Base-by-base conservation (phyloP, 768 basidiomycete species). In the Suillus decipiens region DNA sequence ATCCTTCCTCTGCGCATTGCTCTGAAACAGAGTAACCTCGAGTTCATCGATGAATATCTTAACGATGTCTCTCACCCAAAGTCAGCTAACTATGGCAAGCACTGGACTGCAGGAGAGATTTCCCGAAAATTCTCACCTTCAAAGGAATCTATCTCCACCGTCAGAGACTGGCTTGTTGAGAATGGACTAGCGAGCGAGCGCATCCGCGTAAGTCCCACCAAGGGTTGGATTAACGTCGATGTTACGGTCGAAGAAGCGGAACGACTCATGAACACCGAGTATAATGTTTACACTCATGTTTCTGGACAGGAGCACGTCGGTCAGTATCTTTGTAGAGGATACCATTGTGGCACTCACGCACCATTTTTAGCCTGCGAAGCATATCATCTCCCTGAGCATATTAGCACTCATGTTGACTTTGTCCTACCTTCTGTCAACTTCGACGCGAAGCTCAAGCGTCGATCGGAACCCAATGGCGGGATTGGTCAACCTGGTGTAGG, bases 371-470 rank as follows among this genome's bases (percentile, higher is more conserved):
- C 70, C 24, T 79, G 75, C 63, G 67, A 75, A 12, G 70, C 70
- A 5, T 78, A 78, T 63, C 72, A 71, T 47, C 64, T 78, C 34
- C 78, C 77, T 10, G 67, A 63, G 15, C 64, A 77, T 59, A 57
- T 78, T 31, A 62, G 53, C 8, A 66, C 70, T 39, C 78, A 79
- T 55, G 67, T 77, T 17, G 75, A 79, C 57, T 69, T 78, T 59
- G 72, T 76, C 47, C 74, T 67, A 0, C 75, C 75, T 11, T 73
- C 73, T 11, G 68, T 77, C 1, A 69, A 76, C 67, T 79, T 79
- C 31, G 71, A 75, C 59, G 59, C 64, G 12, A 69, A 65, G 61
- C 37, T 71, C 61, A 61, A 64, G 36, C 64, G 68, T 63, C 65
- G 72, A 56, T 48, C 8, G 4, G 55, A 69, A 22, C 64, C 69